phyloP scores from a whole-genome alignment of 23 red algal species.

The Cyanidiococcus yangmingshanensis region DNA sequence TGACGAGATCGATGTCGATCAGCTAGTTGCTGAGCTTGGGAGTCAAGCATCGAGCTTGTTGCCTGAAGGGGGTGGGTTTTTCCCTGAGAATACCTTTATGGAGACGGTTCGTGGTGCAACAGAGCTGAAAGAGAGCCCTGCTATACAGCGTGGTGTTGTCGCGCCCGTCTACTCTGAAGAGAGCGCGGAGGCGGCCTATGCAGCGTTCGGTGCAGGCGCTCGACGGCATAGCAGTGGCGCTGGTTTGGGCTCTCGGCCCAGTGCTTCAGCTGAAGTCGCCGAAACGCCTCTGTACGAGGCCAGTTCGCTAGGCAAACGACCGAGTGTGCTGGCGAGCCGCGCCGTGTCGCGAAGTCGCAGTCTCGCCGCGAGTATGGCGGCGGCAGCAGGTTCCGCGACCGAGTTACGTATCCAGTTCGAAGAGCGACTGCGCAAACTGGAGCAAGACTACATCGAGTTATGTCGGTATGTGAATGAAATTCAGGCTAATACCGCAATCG shows the following conservation, averaged over 20 bases:
- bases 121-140: background rate
- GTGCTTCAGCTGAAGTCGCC: background rate
- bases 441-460: conserved; percentile 8
- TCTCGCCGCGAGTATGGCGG: background rate
- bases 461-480: background rate
- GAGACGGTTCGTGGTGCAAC: background rate
- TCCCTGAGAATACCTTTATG: background rate
- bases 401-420: background rate
- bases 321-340: background rate
- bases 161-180: background rate
- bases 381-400: background rate
- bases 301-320: background rate
- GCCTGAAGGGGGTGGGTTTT: background rate
- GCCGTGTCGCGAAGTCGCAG: background rate
- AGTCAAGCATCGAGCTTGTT: background rate
- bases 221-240: background rate
- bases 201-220: background rate
- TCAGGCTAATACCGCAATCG: background rate
- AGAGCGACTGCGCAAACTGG: conserved; percentile 3
- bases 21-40: conserved; percentile 1
- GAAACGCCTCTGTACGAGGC: background rate
- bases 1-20: conserved; percentile 8
- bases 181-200: background rate
- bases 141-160: background rate
- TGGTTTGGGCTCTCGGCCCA: background rate